These are phyloP conservation scores for Botrytis squamosa DNA, from an alignment of 2,329 filamentous ascomycete genomes.

Conservation along the genomic window DNA sequence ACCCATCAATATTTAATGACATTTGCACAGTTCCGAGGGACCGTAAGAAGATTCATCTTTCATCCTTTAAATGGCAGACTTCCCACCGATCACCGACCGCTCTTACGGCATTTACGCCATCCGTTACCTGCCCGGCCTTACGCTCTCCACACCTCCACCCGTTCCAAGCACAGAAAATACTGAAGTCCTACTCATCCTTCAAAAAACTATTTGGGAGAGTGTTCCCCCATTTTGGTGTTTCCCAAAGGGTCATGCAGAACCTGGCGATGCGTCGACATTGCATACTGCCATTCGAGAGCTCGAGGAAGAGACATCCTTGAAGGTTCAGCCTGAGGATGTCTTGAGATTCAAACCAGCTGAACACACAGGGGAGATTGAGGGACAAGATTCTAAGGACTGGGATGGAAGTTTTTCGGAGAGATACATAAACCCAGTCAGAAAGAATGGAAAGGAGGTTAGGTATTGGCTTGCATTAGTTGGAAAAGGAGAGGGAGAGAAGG, in stretches of 20 bases:
- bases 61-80: neutral
- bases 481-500: conserved; percentile 18
- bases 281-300: conserved; percentile 27
- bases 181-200: conserved; percentile 28
- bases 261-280: conserved; percentile 9
- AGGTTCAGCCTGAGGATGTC: conserved; percentile 12
- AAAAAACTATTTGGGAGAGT: conserved; percentile 20
- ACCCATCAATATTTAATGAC: neutral
- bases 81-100: conserved; percentile 25
- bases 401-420: conserved; percentile 20
- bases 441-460: conserved; percentile 26
- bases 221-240: conserved; percentile 26
- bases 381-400: conserved; percentile 13
- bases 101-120: conserved; percentile 30
- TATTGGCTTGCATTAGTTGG: conserved; percentile 24
- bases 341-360: conserved; percentile 12
- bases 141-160: conserved; percentile 5
- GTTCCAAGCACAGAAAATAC: conserved; percentile 22
- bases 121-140: conserved; percentile 19
- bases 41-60: neutral
- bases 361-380: conserved; percentile 10
- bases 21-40: neutral
- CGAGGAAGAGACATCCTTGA: conserved; percentile 26
- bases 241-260: conserved; percentile 30
- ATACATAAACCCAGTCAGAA: conserved; percentile 25